Conservation (phyloP, 179 eudicot species). For the Amaranthus tricolor region DNA sequence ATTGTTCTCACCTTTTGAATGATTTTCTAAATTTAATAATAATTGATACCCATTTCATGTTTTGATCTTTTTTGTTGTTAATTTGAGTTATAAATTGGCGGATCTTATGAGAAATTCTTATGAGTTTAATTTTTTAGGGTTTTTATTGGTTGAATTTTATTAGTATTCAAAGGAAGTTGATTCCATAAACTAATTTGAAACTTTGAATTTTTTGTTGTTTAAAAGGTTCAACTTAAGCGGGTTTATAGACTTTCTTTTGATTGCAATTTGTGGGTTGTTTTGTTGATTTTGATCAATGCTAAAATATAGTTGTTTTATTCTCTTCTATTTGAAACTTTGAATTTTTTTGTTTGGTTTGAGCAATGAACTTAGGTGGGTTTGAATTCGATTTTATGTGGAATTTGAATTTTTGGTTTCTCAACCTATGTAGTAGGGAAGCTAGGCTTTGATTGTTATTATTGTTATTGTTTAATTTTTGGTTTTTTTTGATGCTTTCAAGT, state of each 20-base stretch:
- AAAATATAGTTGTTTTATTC: not conserved
- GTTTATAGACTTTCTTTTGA: not conserved
- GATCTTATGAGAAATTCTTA: not conserved
- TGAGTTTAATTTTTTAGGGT: slow-evolving; percentile 15
- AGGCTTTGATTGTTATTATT: too few relatives aligned
- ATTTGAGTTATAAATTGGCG: not conserved
- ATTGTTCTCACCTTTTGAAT: not conserved
- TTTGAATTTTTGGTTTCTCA: not conserved
- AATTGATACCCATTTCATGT: not conserved
- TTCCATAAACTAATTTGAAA: not conserved
- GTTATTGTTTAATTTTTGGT: not conserved
- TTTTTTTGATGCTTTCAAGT: not conserved
- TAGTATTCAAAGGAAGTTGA: not conserved
- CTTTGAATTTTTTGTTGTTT: not conserved
- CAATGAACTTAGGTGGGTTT: not conserved
- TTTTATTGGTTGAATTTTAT: not conserved
- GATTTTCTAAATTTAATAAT: not conserved
- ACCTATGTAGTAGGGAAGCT: too few relatives aligned
- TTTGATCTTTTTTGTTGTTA: not conserved
- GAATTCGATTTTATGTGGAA: not conserved
- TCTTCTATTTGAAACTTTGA: not conserved
- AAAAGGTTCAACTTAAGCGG: not conserved
- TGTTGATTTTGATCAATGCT: not conserved
- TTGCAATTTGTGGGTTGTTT: not conserved
- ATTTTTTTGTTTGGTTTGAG: slow-evolving; percentile 1